Percentiles rank a stretch among this genome's conserved stretches.
Evolutionary conservation across 495 filamentous ascomycete species (phyloP).

Genomic region (Trichoderma parareesei): DNA sequence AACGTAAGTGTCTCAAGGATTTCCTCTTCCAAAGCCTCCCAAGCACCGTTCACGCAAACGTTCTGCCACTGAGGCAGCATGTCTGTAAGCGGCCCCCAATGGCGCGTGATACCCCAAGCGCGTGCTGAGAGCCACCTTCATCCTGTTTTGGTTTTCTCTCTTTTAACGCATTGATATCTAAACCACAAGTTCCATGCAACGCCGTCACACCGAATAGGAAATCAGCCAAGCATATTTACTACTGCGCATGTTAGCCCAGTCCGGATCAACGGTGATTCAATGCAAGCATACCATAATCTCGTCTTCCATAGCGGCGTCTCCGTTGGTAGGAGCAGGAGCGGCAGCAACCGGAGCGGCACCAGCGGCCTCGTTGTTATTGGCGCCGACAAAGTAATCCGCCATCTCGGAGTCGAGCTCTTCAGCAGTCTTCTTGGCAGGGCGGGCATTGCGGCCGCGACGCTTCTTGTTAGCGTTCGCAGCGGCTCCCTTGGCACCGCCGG

Average conservation of each 20-base stretch:
- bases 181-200: background rate
- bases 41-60: background rate
- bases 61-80: background rate
- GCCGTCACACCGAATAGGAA: background rate
- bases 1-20: background rate
- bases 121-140: background rate
- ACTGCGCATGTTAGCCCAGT: background rate
- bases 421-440: constrained; percentile 78
- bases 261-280: background rate
- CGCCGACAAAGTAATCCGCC: constrained; percentile 72
- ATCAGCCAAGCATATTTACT: background rate
- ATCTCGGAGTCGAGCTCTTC: constrained; percentile 93
- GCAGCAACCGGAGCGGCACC: constrained; percentile 27
- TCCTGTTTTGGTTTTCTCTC: background rate
- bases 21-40: background rate
- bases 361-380: constrained; percentile 34
- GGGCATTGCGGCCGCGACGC: constrained; percentile 45
- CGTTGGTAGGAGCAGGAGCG: constrained; percentile 32
- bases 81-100: background rate
- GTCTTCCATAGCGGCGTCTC: constrained; percentile 46
- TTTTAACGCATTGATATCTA: constrained; percentile 3
- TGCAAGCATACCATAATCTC: constrained; percentile 28
- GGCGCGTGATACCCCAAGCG: background rate
- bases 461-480: constrained; percentile 45
- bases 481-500: constrained; percentile 28